These are phyloP conservation scores for Talaromyces liani DNA, from an alignment of 495 filamentous ascomycete genomes.

Conservation along the genomic window DNA sequence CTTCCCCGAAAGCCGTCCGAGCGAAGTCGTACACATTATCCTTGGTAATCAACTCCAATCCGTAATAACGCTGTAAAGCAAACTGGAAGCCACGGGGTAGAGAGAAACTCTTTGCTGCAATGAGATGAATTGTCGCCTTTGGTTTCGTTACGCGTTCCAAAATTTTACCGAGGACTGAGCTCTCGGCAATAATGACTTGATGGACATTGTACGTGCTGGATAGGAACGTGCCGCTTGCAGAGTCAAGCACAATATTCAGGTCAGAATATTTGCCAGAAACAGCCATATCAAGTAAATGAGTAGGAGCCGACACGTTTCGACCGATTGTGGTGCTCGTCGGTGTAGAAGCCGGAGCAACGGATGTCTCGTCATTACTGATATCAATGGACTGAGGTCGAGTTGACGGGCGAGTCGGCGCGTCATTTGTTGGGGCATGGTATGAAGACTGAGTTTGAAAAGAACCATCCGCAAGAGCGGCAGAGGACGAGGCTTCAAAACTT, in stretches of 20 bases:
- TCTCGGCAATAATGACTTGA: constrained; percentile 13
- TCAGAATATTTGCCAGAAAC: constrained; percentile 15
- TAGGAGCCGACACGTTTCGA: neutral
- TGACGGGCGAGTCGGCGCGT: neutral
- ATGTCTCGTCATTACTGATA: neutral
- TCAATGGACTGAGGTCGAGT: neutral
- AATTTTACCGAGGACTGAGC: neutral
- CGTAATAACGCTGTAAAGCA: constrained; percentile 24
- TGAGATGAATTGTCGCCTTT: constrained; percentile 11
- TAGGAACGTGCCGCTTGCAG: constrained; percentile 8
- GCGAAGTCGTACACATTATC: constrained; percentile 10
- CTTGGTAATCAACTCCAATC: constrained; percentile 9
- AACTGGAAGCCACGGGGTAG: constrained; percentile 20
- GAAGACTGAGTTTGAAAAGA: neutral
- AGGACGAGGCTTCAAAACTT: neutral
- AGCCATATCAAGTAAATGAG: neutral
- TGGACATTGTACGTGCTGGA: constrained; percentile 14
- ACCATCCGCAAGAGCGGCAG: neutral
- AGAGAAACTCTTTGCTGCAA: constrained; percentile 13
- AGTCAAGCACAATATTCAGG: constrained; percentile 14
- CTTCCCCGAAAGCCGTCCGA: constrained; percentile 11
- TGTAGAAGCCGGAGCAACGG: neutral
- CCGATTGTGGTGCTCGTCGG: neutral
- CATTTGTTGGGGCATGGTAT: neutral
- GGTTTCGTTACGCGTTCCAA: neutral